A percentile compares a stretch with the other conserved stretches of the same genome.
Conservation (phyloP, 495 filamentous ascomycete species). For the Neurospora sp. region DNA sequence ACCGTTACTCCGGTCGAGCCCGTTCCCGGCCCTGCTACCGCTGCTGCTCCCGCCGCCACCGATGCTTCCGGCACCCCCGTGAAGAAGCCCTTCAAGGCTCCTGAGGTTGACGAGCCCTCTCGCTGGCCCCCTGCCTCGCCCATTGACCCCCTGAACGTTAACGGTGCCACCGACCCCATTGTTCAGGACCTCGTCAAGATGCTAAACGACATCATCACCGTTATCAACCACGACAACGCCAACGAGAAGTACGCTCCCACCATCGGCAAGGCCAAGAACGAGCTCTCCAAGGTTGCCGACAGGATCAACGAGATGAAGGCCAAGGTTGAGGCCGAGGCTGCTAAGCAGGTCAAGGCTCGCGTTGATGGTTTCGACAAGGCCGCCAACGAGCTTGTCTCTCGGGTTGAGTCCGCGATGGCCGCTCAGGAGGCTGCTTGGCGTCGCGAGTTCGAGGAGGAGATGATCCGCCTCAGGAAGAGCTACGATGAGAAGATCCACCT, state of each 20-base stretch:
- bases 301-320: slow-evolving; percentile 66
- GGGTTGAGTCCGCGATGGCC: slow-evolving; percentile 62
- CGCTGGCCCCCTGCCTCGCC: slow-evolving; percentile 48
- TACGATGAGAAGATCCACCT: slow-evolving; percentile 73
- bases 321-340: slow-evolving; percentile 56
- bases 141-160: slow-evolving; percentile 65
- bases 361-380: slow-evolving; percentile 45
- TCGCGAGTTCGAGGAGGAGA: slow-evolving; percentile 82
- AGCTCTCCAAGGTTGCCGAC: slow-evolving; percentile 63
- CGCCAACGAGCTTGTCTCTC: slow-evolving; percentile 62
- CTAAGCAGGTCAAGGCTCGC: slow-evolving; percentile 59
- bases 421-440: slow-evolving; percentile 70
- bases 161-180: slow-evolving; percentile 68
- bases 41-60: slow-evolving; percentile 1
- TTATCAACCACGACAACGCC: slow-evolving; percentile 75
- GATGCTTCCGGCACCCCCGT: not conserved
- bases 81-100: slow-evolving; percentile 29
- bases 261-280: slow-evolving; percentile 71
- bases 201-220: slow-evolving; percentile 88
- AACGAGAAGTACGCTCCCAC: slow-evolving; percentile 62
- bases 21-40: slow-evolving; percentile 11
- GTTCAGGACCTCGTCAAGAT: slow-evolving; percentile 92
- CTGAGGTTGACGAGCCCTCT: slow-evolving; percentile 52
- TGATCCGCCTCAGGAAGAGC: slow-evolving; percentile 57
- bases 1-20: not conserved